These are phyloP conservation scores for Panus rudis DNA, from an alignment of 768 basidiomycete genomes.

Conservation along the genomic window DNA sequence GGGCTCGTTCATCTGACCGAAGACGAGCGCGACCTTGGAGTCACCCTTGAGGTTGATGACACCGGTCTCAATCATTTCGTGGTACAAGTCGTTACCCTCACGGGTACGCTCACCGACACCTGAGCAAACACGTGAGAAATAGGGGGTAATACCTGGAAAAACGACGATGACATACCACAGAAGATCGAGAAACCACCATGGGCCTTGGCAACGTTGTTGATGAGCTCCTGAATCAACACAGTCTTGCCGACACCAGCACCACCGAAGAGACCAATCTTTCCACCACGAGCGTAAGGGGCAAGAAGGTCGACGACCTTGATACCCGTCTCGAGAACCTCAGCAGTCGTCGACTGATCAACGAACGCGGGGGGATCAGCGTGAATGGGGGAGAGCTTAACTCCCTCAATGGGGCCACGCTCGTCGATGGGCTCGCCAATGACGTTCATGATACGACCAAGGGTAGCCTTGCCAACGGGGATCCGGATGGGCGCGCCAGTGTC, in stretches of 20 bases:
- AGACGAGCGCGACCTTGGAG: conserved; percentile 99
- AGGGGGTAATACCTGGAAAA: background rate
- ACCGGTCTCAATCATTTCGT: conserved; percentile 99
- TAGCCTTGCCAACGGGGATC: conserved; percentile 92
- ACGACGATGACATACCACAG: conserved; percentile 55
- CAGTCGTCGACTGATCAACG: conserved; percentile 97
- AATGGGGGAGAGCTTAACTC: conserved; percentile 86
- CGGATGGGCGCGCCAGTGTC: conserved; percentile 96
- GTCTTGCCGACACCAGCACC: conserved; percentile 99
- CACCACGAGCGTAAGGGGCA: conserved; percentile 99
- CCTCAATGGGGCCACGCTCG: conserved; percentile 98
- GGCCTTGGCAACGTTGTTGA: conserved; percentile 99
- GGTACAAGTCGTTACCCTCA: conserved; percentile 99
- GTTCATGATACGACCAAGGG: conserved; percentile 99
- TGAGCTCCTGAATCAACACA: conserved; percentile 98
- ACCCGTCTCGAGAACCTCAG: conserved; percentile 98
- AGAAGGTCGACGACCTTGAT: conserved; percentile 99
- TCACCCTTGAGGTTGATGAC: conserved; percentile 99
- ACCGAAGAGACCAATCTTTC: conserved; percentile 99
- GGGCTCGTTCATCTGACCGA: conserved; percentile 99
- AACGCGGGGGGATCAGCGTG: conserved; percentile 97
- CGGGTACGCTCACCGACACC: conserved; percentile 99
- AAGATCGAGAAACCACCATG: conserved; percentile 99
- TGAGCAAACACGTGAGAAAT: conserved; percentile 1
- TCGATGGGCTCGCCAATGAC: conserved; percentile 99